A percentile compares a stretch with the other conserved stretches of the same genome.
Conservation (phyloP, 345 rosid species). For the Cardamine resedifolia region DNA sequence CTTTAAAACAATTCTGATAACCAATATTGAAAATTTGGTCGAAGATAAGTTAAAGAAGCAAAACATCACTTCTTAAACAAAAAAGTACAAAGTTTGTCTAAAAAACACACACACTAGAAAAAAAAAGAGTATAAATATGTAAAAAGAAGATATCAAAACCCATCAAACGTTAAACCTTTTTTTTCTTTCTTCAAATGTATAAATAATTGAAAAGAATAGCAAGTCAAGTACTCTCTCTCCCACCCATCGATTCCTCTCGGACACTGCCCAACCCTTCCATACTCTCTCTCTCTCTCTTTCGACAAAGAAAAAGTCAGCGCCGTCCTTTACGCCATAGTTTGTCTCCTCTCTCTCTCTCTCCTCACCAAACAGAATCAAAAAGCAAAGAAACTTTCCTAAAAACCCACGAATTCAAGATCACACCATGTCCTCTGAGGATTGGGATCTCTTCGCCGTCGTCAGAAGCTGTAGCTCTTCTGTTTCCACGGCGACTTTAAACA, state of each 20-base stretch:
- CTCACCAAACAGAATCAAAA: conserved; percentile 16
- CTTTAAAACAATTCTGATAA: neutral
- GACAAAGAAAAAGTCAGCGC: conserved; percentile 72
- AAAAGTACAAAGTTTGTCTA: neutral
- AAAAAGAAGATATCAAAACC: conserved; percentile 8
- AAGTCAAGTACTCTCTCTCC: conserved; percentile 37
- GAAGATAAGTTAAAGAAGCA: neutral
- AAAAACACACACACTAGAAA: neutral
- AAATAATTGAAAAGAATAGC: conserved; percentile 55
- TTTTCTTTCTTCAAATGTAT: conserved; percentile 34
- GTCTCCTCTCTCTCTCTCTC: conserved; percentile 38
- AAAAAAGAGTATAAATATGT: neutral
- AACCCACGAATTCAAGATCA: neutral
- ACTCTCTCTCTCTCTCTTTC: conserved; percentile 39
- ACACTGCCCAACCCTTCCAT: neutral
- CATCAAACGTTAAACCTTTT: neutral
- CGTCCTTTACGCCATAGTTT: conserved; percentile 43
- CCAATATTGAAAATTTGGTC: neutral
- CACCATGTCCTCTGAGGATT: conserved; percentile 48
- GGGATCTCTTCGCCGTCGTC: conserved; percentile 87
- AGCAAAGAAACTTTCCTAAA: conserved; percentile 26
- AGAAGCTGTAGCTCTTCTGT: conserved; percentile 54
- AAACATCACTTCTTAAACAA: neutral
- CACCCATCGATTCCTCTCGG: conserved; percentile 25
- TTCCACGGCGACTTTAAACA: neutral